Base-by-base conservation (phyloP, 2,329 filamentous ascomycete species). In the Teratosphaeria destructans region DNA sequence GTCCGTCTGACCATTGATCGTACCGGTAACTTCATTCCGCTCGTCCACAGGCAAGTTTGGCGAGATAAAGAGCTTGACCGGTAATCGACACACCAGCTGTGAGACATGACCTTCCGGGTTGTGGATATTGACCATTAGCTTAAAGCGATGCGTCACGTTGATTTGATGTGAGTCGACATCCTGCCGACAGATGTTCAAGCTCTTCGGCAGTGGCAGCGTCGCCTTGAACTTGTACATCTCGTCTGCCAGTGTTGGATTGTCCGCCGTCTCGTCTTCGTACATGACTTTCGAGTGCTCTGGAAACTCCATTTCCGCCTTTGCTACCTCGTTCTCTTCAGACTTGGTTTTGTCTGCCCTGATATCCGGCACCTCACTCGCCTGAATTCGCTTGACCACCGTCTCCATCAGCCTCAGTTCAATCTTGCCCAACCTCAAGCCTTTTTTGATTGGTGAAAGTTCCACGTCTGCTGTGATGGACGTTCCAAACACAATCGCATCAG, bases 71-170 rank as follows among this genome's bases (percentile, higher is more conserved):
- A 99, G 86, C 58, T 90, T 90, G 16, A 97, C 83, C 1, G 94
- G 92, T 35, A 97, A 83, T 52, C 91, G 94, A 54, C 93, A 93
- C 57, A 93, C 87, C 57, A 96, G 83, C 81, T 97, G 93, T 59
- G 92, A 96, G 59, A 92, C 82, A 71, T 97, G 94, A 0, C 92
- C 93, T 71, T 99, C 94, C 0, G 94, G 93, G 68, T 99, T 97
- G 74, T 91, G 88, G 47, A 99, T 82, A 54, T 93, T 90, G 61
- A 97, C 87, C 56, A 90, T 90, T 69, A 97, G 82, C 77, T 93
- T 93, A 66, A 97, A 82, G 76, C 95, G 95, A 74, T 99, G 94
- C 59, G 90, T 83, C 57, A 97, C 83, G 74, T 94, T 96, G 76
- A 99, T 95, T 56, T 90, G 89, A 67, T 90, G 86, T 26, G 87